These are phyloP conservation scores for Bauhinia variegata DNA, from an alignment of 306 rosid species.

Conservation along the genomic window DNA sequence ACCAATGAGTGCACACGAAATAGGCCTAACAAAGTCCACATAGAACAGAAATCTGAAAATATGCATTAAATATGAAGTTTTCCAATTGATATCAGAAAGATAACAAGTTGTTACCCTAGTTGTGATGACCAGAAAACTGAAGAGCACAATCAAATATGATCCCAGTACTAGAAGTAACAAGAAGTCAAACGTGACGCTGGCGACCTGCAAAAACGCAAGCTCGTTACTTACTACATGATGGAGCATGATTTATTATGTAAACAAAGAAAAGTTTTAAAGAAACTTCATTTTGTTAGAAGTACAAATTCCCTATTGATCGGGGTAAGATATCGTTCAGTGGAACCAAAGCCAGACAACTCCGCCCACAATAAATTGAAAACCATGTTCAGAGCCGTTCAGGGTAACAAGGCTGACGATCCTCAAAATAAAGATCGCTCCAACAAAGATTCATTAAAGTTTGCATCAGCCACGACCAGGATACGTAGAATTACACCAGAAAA, in stretches of 20 bases:
- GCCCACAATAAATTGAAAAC: conserved; percentile 8
- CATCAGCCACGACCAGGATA: background rate
- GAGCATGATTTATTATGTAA: background rate
- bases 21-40: background rate
- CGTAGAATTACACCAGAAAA: background rate
- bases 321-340: background rate
- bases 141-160: conserved; percentile 63
- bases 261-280: background rate
- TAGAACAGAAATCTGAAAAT: background rate
- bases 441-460: conserved; percentile 28
- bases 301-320: background rate
- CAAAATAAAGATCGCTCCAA: background rate
- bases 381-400: conserved; percentile 7
- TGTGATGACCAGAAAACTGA: conserved; percentile 69
- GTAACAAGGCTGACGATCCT: conserved; percentile 1
- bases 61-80: background rate
- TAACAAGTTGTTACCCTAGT: conserved; percentile 53
- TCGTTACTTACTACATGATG: conserved; percentile 29
- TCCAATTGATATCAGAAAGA: background rate
- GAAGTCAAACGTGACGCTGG: conserved; percentile 95
- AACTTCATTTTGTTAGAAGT: background rate
- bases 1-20: background rate
- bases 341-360: background rate
- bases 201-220: conserved; percentile 67
- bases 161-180: conserved; percentile 84